Evolutionary conservation across 176 grass and related monocot species (phyloP), one percentile per base, ranked within the genome.

Genomic region (Phoenix roebelenii): DNA sequence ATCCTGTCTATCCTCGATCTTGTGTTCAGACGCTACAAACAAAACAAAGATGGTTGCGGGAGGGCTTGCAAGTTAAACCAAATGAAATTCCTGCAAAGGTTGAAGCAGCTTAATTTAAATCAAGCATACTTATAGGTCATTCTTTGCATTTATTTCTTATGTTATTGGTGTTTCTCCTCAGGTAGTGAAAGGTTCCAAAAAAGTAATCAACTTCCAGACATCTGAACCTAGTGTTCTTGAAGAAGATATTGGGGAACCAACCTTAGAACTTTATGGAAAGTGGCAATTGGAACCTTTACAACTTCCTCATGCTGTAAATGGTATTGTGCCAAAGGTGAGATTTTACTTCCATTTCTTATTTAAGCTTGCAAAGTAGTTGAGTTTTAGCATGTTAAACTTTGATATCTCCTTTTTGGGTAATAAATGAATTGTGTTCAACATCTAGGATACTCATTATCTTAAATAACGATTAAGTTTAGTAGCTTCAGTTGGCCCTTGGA

Each of bases 241-340:
- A 74, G 72, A 76, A 60, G 72, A 80, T 72, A 60, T 49, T 72
- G 68, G 72, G 59, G 57, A 88, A 64, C 59, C 55, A 77, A 82
- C 64, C 53, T 57, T 75, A 26, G 87, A 91, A 65, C 67, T 97
- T 49, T 97, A 91, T 28, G 93, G 93, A 54, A 87, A 80, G 78
- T 97, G 87, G 93, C 93, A 91, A 22, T 65, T 97, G 52, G 84
- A 92, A 79, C 79, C 84, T 1, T 72, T 97, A 55, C 74, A 92
- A 74, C 76, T 88, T 60, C 84, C 87, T 16, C 78, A 57, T 78
- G 93, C 93, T 59, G 66, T 80, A 69, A 71, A 98, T 71, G 93
- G 84, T 15, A 76, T 98, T 59, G 93, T 92, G 22, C 87, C 93
- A 32, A 98, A 92, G 87, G 93, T 98, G 83, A 14, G 51, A 0